A percentile compares a stretch with the other conserved stretches of the same genome.
Evolutionary conservation across 352 stramenopile genomes (phyloP).

Genomic region (Pythium sukuiense): DNA sequence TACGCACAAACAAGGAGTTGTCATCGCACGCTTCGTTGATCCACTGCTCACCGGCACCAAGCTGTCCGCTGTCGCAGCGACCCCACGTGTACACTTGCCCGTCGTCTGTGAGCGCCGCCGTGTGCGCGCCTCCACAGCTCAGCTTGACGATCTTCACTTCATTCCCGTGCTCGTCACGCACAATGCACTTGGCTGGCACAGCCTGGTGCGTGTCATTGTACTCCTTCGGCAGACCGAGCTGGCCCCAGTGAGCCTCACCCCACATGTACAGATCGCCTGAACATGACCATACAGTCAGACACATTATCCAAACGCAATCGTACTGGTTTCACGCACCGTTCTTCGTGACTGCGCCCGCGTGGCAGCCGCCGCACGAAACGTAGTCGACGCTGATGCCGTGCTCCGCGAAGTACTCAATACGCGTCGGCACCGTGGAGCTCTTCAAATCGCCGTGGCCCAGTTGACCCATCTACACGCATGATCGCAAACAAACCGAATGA

Average conservation of each 20-base stretch:
- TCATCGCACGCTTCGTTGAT: slow-evolving; percentile 63
- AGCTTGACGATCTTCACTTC: slow-evolving; percentile 71
- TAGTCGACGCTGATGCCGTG: slow-evolving; percentile 56
- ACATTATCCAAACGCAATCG: not conserved
- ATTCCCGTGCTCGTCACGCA: slow-evolving; percentile 42
- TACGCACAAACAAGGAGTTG: slow-evolving; percentile 53
- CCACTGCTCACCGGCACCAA: slow-evolving; percentile 68
- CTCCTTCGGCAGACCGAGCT: slow-evolving; percentile 70
- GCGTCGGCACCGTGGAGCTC: slow-evolving; percentile 58
- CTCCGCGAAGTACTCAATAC: slow-evolving; percentile 64
- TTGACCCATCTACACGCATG: slow-evolving; percentile 64
- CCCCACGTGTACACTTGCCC: slow-evolving; percentile 82
- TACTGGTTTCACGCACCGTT: slow-evolving; percentile 37
- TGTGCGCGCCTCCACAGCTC: slow-evolving; percentile 78
- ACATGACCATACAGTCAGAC: not conserved
- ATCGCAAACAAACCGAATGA: not conserved
- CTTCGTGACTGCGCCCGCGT: slow-evolving; percentile 72
- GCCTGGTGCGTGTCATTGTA: slow-evolving; percentile 62
- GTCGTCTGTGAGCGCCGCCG: slow-evolving; percentile 62
- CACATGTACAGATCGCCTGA: slow-evolving; percentile 76
- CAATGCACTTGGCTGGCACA: slow-evolving; percentile 61
- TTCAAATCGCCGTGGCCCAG: slow-evolving; percentile 76
- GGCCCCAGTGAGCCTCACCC: slow-evolving; percentile 81
- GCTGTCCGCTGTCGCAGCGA: slow-evolving; percentile 72
- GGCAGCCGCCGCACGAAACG: slow-evolving; percentile 80